Conservation (phyloP, 2,329 filamentous ascomycete genomes). For the Sclerotinia minor region DNA sequence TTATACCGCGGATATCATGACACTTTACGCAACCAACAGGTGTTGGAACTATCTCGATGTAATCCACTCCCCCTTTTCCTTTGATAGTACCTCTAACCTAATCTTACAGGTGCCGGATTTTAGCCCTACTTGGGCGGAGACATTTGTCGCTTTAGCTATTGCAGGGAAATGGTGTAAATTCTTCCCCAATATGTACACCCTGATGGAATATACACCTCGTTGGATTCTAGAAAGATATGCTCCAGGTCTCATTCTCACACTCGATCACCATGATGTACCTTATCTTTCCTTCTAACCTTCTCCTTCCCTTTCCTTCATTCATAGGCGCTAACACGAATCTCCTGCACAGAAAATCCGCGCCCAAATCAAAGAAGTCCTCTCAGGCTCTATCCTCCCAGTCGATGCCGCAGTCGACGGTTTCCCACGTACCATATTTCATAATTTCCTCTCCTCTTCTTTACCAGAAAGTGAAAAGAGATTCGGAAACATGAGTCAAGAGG, state of each 20-base stretch:
- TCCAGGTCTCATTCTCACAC: background rate
- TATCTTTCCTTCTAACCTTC: background rate
- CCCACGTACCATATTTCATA: constrained; percentile 31
- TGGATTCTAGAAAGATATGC: constrained; percentile 2
- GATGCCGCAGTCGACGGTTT: constrained; percentile 17
- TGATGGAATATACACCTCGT: background rate
- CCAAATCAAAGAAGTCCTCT: constrained; percentile 20
- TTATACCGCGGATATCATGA: constrained; percentile 36
- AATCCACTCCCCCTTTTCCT: no score
- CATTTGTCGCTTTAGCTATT: background rate
- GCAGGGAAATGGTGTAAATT: constrained; percentile 8
- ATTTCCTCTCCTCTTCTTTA: constrained; percentile 29
- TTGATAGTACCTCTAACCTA: background rate
- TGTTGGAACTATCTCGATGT: constrained; percentile 18
- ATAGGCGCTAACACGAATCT: background rate
- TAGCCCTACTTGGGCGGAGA: constrained; percentile 27
- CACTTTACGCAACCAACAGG: constrained; percentile 15
- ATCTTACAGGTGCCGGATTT: constrained; percentile 28
- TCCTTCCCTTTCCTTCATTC: no score
- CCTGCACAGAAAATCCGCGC: constrained; percentile 22
- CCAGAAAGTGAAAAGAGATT: constrained; percentile 29
- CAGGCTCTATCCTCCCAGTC: constrained; percentile 7
- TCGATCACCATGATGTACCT: background rate
- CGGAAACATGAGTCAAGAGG: constrained; percentile 32
- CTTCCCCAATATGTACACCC: background rate